phyloP scores from a whole-genome alignment of 2,329 filamentous ascomycete genomes.

The Verticillium longisporum region DNA sequence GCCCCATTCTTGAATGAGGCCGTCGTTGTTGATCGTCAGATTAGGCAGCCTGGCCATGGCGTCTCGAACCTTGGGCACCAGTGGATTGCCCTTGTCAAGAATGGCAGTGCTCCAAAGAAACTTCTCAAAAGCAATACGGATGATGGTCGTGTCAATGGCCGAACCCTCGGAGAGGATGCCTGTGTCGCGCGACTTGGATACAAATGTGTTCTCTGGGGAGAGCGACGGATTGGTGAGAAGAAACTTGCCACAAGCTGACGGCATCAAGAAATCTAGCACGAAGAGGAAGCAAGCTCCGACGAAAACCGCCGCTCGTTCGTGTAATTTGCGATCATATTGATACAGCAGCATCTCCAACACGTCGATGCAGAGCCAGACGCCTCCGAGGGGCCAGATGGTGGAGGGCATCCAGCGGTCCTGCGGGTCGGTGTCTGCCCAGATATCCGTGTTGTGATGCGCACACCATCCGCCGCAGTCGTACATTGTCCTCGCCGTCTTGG shows the following conservation, averaged over 20 bases:
- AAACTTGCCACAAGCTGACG: constrained; percentile 16
- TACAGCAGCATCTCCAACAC: constrained; percentile 29
- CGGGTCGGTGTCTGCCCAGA: constrained; percentile 26
- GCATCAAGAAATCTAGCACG: constrained; percentile 19
- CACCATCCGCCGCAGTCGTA: constrained; percentile 24
- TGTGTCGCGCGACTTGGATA: constrained; percentile 23
- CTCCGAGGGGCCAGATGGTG: constrained; percentile 31
- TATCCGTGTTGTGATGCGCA: constrained; percentile 28
- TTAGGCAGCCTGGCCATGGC: constrained; percentile 12
- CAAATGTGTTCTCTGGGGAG: constrained; percentile 18
- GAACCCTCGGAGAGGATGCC: constrained; percentile 33
- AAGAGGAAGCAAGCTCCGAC: constrained; percentile 22
- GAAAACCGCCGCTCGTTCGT: constrained; percentile 17
- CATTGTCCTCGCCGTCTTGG: constrained; percentile 22
- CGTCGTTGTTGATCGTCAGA: constrained; percentile 14
- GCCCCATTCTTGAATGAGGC: constrained; percentile 38
- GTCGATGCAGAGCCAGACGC: constrained; percentile 31
- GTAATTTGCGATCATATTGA: constrained; percentile 21
- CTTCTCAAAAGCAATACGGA: constrained; percentile 10
- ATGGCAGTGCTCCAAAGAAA: constrained; percentile 16
- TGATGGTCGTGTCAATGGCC: constrained; percentile 33
- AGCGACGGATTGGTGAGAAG: constrained; percentile 18
- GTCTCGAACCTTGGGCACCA: constrained; percentile 1
- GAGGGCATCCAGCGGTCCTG: constrained; percentile 24
- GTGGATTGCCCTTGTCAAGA: constrained; percentile 3